Evolutionary conservation across 2,329 filamentous ascomycete species (phyloP).

Genomic region (Dothistroma septosporum): DNA sequence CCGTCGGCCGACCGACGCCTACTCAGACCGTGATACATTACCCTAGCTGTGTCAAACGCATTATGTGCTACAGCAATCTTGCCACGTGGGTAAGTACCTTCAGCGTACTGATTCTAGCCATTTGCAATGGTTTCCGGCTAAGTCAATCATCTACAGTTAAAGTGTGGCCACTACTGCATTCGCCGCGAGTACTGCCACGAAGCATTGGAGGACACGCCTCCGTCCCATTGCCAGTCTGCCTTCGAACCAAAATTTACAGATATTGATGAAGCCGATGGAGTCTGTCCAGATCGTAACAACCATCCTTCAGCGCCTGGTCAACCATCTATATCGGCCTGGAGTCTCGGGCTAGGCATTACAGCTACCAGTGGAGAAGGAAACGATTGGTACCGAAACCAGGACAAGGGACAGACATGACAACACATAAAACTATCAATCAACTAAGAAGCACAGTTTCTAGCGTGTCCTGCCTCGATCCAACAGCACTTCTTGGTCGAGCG

Average conservation of each 20-base stretch:
- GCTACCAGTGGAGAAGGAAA: slow-evolving; percentile 17
- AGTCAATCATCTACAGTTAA: background rate
- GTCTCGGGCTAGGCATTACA: slow-evolving; percentile 10
- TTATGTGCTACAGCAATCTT: slow-evolving; percentile 22
- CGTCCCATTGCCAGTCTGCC: slow-evolving; percentile 12
- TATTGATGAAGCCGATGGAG: slow-evolving; percentile 12
- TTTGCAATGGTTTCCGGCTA: background rate
- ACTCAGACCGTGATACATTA: background rate
- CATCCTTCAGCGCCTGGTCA: slow-evolving; percentile 18
- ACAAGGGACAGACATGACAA: slow-evolving; percentile 17
- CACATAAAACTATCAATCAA: background rate
- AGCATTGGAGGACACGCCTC: slow-evolving; percentile 11
- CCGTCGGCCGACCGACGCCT: background rate
- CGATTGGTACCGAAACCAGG: slow-evolving; percentile 17
- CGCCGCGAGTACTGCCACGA: slow-evolving; percentile 17
- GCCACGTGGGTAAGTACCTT: slow-evolving; percentile 15
- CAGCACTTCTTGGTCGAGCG: too few species aligned
- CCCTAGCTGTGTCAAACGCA: background rate
- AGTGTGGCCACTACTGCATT: slow-evolving; percentile 17
- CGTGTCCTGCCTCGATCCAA: too few species aligned
- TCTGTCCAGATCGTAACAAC: slow-evolving; percentile 19
- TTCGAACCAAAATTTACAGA: slow-evolving; percentile 18
- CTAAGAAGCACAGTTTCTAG: too few species aligned
- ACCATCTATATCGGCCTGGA: slow-evolving; percentile 11
- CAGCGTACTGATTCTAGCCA: background rate